A percentile compares a stretch with the other conserved stretches of the same genome.
These are phyloP conservation scores for Populus alba DNA, from an alignment of 345 rosid genomes.

Conservation along the genomic window DNA sequence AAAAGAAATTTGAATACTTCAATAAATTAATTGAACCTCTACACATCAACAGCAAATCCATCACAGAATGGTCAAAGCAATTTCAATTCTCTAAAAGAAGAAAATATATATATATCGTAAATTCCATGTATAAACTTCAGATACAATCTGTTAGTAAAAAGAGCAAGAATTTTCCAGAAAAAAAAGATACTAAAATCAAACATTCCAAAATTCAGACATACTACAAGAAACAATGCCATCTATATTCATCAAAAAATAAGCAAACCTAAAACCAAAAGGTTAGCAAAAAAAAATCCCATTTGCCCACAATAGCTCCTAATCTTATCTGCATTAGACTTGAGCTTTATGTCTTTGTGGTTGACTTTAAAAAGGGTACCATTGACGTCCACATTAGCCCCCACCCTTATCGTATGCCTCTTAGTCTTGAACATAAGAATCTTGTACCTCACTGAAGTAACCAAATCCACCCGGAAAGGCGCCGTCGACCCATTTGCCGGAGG, in stretches of 20 bases:
- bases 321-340: slow-evolving; percentile 41
- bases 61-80: background rate
- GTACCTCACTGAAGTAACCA: slow-evolving; percentile 62
- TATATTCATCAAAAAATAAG: slow-evolving; percentile 22
- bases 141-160: background rate
- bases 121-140: background rate
- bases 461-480: slow-evolving; percentile 49
- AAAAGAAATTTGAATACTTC: background rate
- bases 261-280: slow-evolving; percentile 21
- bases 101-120: background rate
- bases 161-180: background rate
- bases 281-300: slow-evolving; percentile 5
- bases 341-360: slow-evolving; percentile 31
- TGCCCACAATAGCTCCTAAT: slow-evolving; percentile 7
- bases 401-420: slow-evolving; percentile 40
- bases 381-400: slow-evolving; percentile 52
- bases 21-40: background rate
- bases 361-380: slow-evolving; percentile 33
- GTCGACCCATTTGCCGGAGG: slow-evolving; percentile 32
- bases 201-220: background rate
- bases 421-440: slow-evolving; percentile 63
- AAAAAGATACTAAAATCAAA: background rate
- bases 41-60: background rate
- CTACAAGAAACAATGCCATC: background rate
- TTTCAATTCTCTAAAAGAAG: background rate